Evolutionary conservation across 306 rosid genomes (phyloP), one percentile per base, ranked within the genome.

Genomic region (Hippophae tibetana): DNA sequence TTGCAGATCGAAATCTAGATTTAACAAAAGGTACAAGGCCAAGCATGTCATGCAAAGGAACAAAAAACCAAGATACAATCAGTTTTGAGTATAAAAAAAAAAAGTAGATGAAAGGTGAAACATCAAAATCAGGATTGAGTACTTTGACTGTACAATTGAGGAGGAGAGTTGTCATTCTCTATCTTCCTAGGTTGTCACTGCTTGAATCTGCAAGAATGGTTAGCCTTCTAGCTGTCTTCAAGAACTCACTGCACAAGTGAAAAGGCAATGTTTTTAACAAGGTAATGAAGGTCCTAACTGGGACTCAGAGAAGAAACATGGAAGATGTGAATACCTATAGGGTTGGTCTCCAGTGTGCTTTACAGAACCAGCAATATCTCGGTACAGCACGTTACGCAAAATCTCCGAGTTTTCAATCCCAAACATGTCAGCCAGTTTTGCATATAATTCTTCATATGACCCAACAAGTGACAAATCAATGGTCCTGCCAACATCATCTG

Each of bases 191-290:
- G 67, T 69, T 61, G 60, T 64, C 57, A 25, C 69, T 64, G 63
- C 64, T 68, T 62, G 77, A 65, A 75, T 60, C 62, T 56, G 71
- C 13, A 70, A 55, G 59, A 70, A 72, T 49, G 46, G 76, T 74
- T 81, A 74, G 84, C 74, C 81, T 72, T 64, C 74, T 66, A 10
- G 78, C 87, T 50, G 83, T 76, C 95, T 71, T 83, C 80, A 76
- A 76, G 73, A 82, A 82, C 64, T 72, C 76, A 56, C 82, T 74
- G 85, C 67, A 66, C 71, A 57, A 68, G 53, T 31, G 38, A 31
- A 31, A 31, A 31, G 38, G 3, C 38, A 31, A 31, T 2, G 38
- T 18, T 18, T 18, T 18, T 0, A 72, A 66, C 25, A 25, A 52
- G 8, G 25, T 63, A 18, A 62, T 25, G 0, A 8, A 31, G 38